Base-by-base conservation (phyloP, 2,329 filamentous ascomycete species). In the Ambrosiella cleistominuta region DNA sequence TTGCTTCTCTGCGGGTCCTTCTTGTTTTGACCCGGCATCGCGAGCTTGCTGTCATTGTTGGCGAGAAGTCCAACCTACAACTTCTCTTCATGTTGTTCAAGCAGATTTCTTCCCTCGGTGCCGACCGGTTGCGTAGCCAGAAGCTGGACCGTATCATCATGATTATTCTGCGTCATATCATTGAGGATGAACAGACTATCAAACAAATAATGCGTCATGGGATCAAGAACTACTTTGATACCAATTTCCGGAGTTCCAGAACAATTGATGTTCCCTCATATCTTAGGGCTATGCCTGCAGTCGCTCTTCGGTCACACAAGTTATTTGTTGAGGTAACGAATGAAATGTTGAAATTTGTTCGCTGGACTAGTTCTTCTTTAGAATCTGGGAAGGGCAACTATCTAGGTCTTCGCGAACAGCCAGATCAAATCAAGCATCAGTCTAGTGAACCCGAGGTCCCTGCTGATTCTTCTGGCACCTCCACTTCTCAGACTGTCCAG, bases 81-180 rank as follows among this genome's bases (percentile, higher is more conserved):
- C 80, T 88, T 36, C 74, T 98, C 19, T 97, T 98, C 69, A 80
- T 96, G 56, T 95, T 97, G 87, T 82, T 91, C 59, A 95, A 94
- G 68, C 91, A 97, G 68, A 79, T 97, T 60, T 83, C 88, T 17
- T 86, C 86, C 35, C 78, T 82, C 37, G 85, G 86, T 6, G 86
- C 88, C 37, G 80, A 86, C 57, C 83, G 84, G 57, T 77, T 98
- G 8, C 75, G 72, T 61, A 74, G 77, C 45, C 74, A 72, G 1
- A 73, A 72, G 57, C 70, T 80, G 44, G 72, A 74, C 2, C 69
- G 74, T 19, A 78, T 85, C 59, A 85, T 95, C 65, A 84, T 97
- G 78, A 79, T 91, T 11, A 84, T 96, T 56, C 73, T 98, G 49
- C 83, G 94, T 45, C 93, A 98, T 66, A 84, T 98, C 63, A 81